These are phyloP conservation scores for Cardiosporidium cionae DNA, from an alignment of 169 alveolate species.

Conservation along the genomic window DNA sequence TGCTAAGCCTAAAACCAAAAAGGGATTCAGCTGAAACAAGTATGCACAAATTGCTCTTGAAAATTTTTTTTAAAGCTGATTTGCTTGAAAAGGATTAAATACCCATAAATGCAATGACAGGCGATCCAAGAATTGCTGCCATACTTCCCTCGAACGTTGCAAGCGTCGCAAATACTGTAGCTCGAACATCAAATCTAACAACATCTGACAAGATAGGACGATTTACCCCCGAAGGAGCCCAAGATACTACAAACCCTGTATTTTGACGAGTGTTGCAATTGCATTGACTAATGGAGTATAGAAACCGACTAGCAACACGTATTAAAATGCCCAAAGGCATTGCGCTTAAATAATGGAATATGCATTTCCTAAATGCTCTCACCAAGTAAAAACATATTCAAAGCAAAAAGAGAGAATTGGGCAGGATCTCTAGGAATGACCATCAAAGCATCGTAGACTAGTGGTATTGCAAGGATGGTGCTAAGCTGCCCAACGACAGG, in stretches of 20 bases:
- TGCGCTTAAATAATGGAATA: no score
- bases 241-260: constrained; percentile 31
- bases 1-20: constrained; percentile 8
- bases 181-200: constrained; percentile 70
- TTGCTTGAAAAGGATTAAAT: no score
- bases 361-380: no score
- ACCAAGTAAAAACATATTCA: constrained; percentile 61
- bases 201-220: constrained; percentile 76
- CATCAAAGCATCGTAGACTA: constrained; percentile 40
- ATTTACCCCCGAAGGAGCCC: constrained; percentile 52
- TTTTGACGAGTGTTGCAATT: no score
- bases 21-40: constrained; percentile 30
- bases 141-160: constrained; percentile 33
- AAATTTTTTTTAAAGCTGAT: no score
- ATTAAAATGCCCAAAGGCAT: no score
- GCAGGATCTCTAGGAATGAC: constrained; percentile 48
- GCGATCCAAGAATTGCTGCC: constrained; percentile 34
- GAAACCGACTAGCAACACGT: no score
- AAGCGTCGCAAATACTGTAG: constrained; percentile 67
- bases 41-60: no score
- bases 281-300: no score
- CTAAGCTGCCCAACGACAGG: constrained; percentile 51
- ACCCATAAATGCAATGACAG: constrained; percentile 38
- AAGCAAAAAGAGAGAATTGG: constrained; percentile 34
- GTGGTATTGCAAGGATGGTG: constrained; percentile 51